A percentile compares a stretch with the other conserved stretches of the same genome.
These are phyloP conservation scores for Cephalotrichum gorgonifer DNA, from an alignment of 2,329 filamentous ascomycete genomes.

Conservation along the genomic window DNA sequence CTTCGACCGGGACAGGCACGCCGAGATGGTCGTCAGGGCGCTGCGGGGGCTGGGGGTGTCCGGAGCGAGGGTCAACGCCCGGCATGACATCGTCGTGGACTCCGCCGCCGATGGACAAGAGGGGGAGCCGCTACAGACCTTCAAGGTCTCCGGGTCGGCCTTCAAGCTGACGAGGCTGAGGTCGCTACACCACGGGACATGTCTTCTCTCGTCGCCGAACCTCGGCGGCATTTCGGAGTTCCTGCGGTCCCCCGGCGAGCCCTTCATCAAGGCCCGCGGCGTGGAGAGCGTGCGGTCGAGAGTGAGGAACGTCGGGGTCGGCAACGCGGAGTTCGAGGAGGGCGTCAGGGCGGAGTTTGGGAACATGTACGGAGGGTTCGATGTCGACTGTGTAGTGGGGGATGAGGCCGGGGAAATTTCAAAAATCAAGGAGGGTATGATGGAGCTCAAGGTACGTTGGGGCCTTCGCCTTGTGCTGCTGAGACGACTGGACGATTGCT, in stretches of 20 bases:
- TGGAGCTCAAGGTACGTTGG: slow-evolving; percentile 49
- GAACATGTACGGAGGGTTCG: slow-evolving; percentile 47
- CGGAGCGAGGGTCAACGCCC: slow-evolving; percentile 67
- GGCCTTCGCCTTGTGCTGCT: too few species aligned
- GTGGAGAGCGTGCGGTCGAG: slow-evolving; percentile 86
- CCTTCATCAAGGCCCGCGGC: slow-evolving; percentile 69
- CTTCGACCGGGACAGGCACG: slow-evolving; percentile 81
- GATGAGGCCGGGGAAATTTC: slow-evolving; percentile 30
- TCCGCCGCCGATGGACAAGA: slow-evolving; percentile 10
- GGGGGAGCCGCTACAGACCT: slow-evolving; percentile 20
- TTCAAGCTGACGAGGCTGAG: slow-evolving; percentile 81
- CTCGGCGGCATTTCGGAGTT: slow-evolving; percentile 58
- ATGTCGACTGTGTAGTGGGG: slow-evolving; percentile 37
- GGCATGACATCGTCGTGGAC: slow-evolving; percentile 86
- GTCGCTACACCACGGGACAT: slow-evolving; percentile 88
- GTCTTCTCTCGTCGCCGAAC: slow-evolving; percentile 69
- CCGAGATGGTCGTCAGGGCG: slow-evolving; percentile 85
- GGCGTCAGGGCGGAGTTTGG: slow-evolving; percentile 57
- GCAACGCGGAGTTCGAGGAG: slow-evolving; percentile 31
- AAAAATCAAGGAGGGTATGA: slow-evolving; percentile 48
- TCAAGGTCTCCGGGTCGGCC: slow-evolving; percentile 87
- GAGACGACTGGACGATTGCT: not conserved
- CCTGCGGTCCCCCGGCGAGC: slow-evolving; percentile 66
- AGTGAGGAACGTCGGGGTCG: slow-evolving; percentile 66
- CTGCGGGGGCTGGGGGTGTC: slow-evolving; percentile 49